Base-by-base conservation (phyloP, 345 rosid species). In the Erucastrum elatum region DNA sequence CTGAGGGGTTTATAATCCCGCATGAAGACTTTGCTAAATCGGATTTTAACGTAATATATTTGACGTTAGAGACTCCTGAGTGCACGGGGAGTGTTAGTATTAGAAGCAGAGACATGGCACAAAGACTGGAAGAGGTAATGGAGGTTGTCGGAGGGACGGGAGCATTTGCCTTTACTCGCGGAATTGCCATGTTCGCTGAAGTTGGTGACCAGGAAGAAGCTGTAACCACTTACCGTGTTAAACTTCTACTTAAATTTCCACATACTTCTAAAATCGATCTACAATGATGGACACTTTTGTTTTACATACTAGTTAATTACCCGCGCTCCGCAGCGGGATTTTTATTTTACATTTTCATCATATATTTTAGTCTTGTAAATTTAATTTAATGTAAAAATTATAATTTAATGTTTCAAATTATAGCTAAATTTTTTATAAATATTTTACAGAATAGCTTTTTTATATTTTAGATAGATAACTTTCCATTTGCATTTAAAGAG, bases 91-190 rank as follows among this genome's bases (percentile, higher is more conserved):
- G 92, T 74, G 79, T 92, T 8, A 80, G 91, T 66, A 84, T 90
- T 37, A 81, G 84, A 74, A 95, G 94, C 33, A 86, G 86, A 58
- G 79, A 77, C 25, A 78, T 83, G 17, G 76, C 71, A 1, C 79
- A 85, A 61, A 79, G 81, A 73, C 53, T 79, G 8, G 59, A 71
- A 17, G 90, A 91, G 67, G 88, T 90, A 62, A 82, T 92, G 31
- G 83, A 69, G 0, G 94, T 94, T 16, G 91, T 88, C 0, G 97
- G 95, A 17, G 97, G 97, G 1, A 94, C 97, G 0, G 90, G 98
- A 1, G 86, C 90, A 1, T 90, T 94, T 4, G 97, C 97, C 0
- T 92, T 92, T 74, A 91, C 94, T 29, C 88, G 94, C 0, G 97
- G 98, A 21, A 70, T 82, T 6, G 98, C 93, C 4, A 83, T 88